Evolutionary conservation across 257 asterid species (phyloP).

Genomic region (Jasminum sambac): DNA sequence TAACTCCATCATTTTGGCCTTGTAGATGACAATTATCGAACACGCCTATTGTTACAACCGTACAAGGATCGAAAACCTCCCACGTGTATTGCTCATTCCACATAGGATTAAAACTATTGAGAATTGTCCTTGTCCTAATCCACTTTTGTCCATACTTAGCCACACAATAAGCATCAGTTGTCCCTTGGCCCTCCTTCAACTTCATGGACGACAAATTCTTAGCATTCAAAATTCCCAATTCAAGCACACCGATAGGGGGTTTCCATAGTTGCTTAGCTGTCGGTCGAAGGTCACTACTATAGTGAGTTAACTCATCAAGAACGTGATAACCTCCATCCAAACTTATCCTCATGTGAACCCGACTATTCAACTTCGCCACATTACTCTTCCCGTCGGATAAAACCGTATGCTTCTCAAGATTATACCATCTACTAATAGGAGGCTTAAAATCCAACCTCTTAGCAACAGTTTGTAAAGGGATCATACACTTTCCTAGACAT

Average conservation of each 20-base stretch:
- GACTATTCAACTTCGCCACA: slow-evolving; percentile 39
- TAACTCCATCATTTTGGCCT: slow-evolving; percentile 47
- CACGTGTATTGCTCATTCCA: slow-evolving; percentile 97
- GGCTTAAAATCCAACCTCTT: slow-evolving; percentile 67
- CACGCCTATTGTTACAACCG: slow-evolving; percentile 72
- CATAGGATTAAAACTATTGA: slow-evolving; percentile 58
- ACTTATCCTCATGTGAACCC: slow-evolving; percentile 72
- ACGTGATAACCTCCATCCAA: slow-evolving; percentile 97
- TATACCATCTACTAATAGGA: slow-evolving; percentile 67
- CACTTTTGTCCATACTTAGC: slow-evolving; percentile 96
- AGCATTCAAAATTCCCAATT: slow-evolving; percentile 79
- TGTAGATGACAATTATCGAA: slow-evolving; percentile 76
- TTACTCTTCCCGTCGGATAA: slow-evolving; percentile 49
- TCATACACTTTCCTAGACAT: slow-evolving; percentile 54
- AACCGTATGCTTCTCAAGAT: slow-evolving; percentile 59
- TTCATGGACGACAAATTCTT: slow-evolving; percentile 72
- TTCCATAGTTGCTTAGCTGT: slow-evolving; percentile 80
- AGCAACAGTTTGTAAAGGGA: slow-evolving; percentile 58
- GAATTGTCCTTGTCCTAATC: slow-evolving; percentile 78
- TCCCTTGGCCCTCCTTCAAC: slow-evolving; percentile 51
- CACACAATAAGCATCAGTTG: slow-evolving; percentile 85
- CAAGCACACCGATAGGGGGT: slow-evolving; percentile 83
- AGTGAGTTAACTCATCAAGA: slow-evolving; percentile 86
- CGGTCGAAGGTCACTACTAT: slow-evolving; percentile 79
- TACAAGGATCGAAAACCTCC: slow-evolving; percentile 91